Evolutionary conservation across 768 basidiomycete genomes (phyloP), one percentile per base, ranked within the genome.

Genomic region (Xerocomellus chrysenteron): DNA sequence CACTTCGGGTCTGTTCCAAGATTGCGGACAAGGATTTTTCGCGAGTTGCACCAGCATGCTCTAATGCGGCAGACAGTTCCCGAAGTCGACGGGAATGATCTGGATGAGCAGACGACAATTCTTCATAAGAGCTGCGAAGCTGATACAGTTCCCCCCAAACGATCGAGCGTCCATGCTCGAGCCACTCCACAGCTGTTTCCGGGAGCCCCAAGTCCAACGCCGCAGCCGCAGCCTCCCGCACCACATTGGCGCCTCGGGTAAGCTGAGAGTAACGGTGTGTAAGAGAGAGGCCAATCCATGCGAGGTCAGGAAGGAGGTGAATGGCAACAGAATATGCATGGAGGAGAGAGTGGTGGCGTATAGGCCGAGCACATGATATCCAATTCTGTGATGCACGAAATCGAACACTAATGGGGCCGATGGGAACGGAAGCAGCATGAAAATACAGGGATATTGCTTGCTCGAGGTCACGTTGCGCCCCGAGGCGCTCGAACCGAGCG

Each of bases 161-260:
- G 19, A 61, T 52, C 26, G 64, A 61, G 2, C 61, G 58, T 17
- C 58, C 55, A 28, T 62, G 61, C 33, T 62, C 61, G 16, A 62
- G 61, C 61, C 61, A 62, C 32, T 62, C 61, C 14, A 60, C 55
- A 5, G 61, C 61, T 0, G 32, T 45, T 35, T 55, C 35, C 1
- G 44, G 47, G 17, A 26, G 12, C 16, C 56, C 56, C 14, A 21
- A 49, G n/a, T 54, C 56, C 49, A 66, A 48, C 13, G 68, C 62
- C 14, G 56, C 56, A 3, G 67, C 67, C 0, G 67, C 67, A 1
- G 64, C 67, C 4, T 63, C 64, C 17, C 65, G 54, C 2, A 59
- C 67, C 8, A 68, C 36, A 51, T 44, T 55, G n/a, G 51, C 57
- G 14, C 52, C 40, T 51, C 4, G 39, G 6, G 14, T 21, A 28